These are phyloP conservation scores for Pestalotiopsis sp. DNA, from an alignment of 2,329 filamentous ascomycete genomes.

Conservation along the genomic window DNA sequence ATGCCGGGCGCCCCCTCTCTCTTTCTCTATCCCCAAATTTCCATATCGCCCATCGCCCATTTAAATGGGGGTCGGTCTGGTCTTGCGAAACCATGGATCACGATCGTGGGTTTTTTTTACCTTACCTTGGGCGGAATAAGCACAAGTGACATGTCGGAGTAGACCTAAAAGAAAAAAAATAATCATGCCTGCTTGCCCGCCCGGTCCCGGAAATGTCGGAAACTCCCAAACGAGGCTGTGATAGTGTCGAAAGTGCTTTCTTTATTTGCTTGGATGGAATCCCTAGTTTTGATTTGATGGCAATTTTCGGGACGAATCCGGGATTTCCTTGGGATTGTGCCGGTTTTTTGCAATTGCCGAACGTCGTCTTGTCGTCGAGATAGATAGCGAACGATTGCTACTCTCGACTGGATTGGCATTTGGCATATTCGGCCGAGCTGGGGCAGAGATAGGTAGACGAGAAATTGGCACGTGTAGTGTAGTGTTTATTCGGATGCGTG, in stretches of 20 bases:
- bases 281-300: not conserved
- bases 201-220: not conserved
- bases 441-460: not conserved
- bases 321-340: too few relatives aligned
- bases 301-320: too few relatives aligned
- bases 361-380: too few relatives aligned
- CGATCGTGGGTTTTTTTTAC: not conserved
- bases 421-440: not conserved
- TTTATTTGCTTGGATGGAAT: not conserved
- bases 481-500: not conserved
- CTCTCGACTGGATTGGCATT: too few relatives aligned
- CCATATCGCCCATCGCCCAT: not conserved
- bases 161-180: not conserved
- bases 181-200: not conserved
- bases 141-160: not conserved
- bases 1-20: too few relatives aligned
- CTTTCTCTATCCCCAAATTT: too few relatives aligned
- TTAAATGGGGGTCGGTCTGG: not conserved
- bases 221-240: not conserved
- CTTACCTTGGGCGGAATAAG: too few relatives aligned
- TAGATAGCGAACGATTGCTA: too few relatives aligned
- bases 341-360: too few relatives aligned
- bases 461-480: not conserved
- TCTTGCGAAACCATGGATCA: not conserved
- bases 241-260: not conserved